These are phyloP conservation scores for Colletotrichum theobromicola DNA, from an alignment of 2,329 filamentous ascomycete species.

Conservation along the genomic window DNA sequence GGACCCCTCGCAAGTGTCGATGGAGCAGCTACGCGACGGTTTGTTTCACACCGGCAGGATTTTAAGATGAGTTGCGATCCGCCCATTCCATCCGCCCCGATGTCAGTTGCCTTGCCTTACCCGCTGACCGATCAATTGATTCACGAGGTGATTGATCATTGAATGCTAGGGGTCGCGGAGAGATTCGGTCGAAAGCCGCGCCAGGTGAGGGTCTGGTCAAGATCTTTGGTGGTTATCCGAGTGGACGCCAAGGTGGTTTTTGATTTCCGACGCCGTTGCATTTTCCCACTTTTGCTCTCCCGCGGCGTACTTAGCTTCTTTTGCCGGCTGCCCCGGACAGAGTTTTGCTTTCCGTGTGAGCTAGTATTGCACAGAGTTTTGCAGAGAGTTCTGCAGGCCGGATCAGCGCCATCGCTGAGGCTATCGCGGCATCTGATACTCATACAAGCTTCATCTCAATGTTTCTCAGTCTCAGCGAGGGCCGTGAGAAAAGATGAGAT, in stretches of 20 bases:
- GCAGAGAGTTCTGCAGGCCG: background rate
- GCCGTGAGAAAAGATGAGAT: background rate
- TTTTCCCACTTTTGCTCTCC: background rate
- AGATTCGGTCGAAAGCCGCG: constrained; percentile 10
- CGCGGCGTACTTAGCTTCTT: background rate
- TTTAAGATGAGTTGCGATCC: constrained; percentile 15
- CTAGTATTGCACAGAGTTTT: background rate
- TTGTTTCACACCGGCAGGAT: constrained; percentile 18
- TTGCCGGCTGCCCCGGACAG: background rate
- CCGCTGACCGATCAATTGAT: background rate
- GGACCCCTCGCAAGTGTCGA: background rate
- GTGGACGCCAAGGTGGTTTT: background rate
- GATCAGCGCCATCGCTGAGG: background rate
- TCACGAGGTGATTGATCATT: background rate
- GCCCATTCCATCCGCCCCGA: background rate
- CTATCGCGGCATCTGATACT: background rate
- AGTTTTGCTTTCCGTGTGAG: background rate
- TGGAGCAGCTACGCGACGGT: constrained; percentile 4
- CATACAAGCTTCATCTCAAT: background rate
- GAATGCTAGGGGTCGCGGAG: background rate
- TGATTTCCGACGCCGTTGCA: background rate
- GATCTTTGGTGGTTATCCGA: background rate
- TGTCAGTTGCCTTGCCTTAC: background rate
- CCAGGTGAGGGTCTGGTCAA: background rate
- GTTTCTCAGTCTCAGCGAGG: background rate